phyloP scores from a whole-genome alignment of 768 basidiomycete genomes.

The Lactarius tabidus region DNA sequence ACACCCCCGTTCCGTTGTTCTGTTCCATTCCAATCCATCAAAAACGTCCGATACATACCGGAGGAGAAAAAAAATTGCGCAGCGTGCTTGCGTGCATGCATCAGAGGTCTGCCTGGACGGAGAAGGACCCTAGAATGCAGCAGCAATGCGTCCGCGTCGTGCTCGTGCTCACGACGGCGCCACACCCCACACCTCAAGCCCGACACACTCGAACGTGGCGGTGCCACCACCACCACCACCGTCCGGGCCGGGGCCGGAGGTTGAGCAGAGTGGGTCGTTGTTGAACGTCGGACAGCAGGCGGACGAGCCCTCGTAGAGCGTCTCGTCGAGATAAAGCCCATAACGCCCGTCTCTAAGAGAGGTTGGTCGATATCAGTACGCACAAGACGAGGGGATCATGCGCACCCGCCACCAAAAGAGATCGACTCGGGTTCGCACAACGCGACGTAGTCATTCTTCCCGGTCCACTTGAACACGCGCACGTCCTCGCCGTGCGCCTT shows the following conservation, averaged over 20 bases:
- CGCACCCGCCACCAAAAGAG: slow-evolving; percentile 91
- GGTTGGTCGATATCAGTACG: neutral
- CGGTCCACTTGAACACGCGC: slow-evolving; percentile 77
- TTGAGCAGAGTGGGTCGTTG: slow-evolving; percentile 74
- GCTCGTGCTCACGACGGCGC: slow-evolving; percentile 32
- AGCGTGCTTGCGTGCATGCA: slow-evolving; percentile 1
- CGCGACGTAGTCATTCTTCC: slow-evolving; percentile 85
- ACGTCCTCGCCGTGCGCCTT: slow-evolving; percentile 46
- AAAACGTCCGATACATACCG: slow-evolving; percentile 2
- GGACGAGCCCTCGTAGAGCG: slow-evolving; percentile 78
- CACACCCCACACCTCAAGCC: slow-evolving; percentile 87
- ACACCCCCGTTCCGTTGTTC: neutral
- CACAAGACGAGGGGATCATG: neutral
- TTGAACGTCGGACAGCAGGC: slow-evolving; percentile 82
- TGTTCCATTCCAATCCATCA: slow-evolving; percentile 20
- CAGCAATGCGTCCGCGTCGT: neutral
- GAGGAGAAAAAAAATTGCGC: neutral
- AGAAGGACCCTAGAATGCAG: slow-evolving; percentile 12
- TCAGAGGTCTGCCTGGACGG: neutral
- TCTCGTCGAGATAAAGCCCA: slow-evolving; percentile 82
- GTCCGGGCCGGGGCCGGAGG: slow-evolving; percentile 28
- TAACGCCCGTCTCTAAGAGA: slow-evolving; percentile 75
- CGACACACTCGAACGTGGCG: slow-evolving; percentile 83
- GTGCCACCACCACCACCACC: slow-evolving; percentile 37
- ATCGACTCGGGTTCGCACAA: slow-evolving; percentile 77